phyloP scores from a whole-genome alignment of 306 rosid species.

The Vigna trinervia region DNA sequence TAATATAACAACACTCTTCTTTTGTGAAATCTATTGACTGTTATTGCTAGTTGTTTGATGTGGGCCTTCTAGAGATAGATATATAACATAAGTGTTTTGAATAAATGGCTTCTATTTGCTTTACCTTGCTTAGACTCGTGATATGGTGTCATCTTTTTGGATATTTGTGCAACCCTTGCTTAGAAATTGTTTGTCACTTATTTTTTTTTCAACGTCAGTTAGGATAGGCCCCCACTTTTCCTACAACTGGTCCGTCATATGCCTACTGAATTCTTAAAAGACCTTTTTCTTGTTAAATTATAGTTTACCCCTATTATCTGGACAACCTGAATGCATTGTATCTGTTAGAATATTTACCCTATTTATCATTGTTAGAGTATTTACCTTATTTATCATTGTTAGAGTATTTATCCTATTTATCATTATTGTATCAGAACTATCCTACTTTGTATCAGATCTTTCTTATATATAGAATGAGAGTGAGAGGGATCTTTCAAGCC shows the following conservation, averaged over 20 bases:
- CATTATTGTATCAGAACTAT: too few species aligned
- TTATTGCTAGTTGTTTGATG: conserved; percentile 30
- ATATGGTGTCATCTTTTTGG: conserved; percentile 28
- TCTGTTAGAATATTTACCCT: too few species aligned
- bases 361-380: too few species aligned
- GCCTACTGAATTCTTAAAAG: not conserved
- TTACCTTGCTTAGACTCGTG: not conserved
- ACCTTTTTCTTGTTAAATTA: not conserved
- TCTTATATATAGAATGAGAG: too few species aligned
- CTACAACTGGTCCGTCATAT: not conserved
- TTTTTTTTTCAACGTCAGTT: conserved; percentile 19
- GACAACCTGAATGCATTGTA: not conserved
- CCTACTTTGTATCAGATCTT: too few species aligned
- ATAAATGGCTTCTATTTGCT: conserved; percentile 9
- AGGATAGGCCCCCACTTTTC: not conserved
- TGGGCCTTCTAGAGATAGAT: conserved; percentile 27
- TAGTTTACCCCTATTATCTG: not conserved
- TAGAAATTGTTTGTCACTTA: not conserved
- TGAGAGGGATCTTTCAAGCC: too few species aligned
- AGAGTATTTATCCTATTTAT: too few species aligned
- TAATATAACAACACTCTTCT: conserved; percentile 10
- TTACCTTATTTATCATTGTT: too few species aligned
- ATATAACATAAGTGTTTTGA: conserved; percentile 21
- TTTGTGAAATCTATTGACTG: conserved; percentile 38
- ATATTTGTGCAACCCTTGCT: conserved; percentile 20